A percentile compares a stretch with the other conserved stretches of the same genome.
Evolutionary conservation across 768 basidiomycete species (phyloP).

Genomic region (Termitomyces eurrhizus): DNA sequence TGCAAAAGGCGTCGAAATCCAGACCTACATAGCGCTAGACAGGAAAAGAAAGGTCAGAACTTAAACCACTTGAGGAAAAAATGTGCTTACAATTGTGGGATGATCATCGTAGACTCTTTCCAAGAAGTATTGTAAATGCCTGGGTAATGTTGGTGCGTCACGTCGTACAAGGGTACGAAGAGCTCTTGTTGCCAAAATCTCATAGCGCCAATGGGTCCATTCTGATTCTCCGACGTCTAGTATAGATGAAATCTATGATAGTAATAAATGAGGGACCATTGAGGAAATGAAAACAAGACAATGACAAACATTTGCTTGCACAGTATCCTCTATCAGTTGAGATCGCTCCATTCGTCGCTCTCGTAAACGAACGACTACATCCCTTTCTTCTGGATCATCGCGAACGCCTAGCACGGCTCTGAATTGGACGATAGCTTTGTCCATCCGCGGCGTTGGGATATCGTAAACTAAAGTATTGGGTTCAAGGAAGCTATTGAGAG

Average conservation of each 20-base stretch:
- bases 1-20: background rate
- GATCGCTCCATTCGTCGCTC: slow-evolving; percentile 45
- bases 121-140: slow-evolving; percentile 55
- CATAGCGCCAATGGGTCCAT: slow-evolving; percentile 77
- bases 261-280: background rate
- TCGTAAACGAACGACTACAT: slow-evolving; percentile 36
- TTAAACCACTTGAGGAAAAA: background rate
- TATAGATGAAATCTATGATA: slow-evolving; percentile 35
- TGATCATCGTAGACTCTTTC: slow-evolving; percentile 59
- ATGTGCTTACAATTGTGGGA: slow-evolving; percentile 56
- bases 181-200: slow-evolving; percentile 63
- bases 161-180: slow-evolving; percentile 66
- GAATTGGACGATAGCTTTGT: slow-evolving; percentile 32
- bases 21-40: slow-evolving; percentile 54
- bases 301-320: slow-evolving; percentile 39
- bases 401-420: slow-evolving; percentile 30
- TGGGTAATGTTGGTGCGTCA: slow-evolving; percentile 47
- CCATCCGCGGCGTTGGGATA: slow-evolving; percentile 41
- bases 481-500: slow-evolving; percentile 57
- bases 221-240: slow-evolving; percentile 56
- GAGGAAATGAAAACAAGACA: background rate
- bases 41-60: background rate
- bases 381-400: slow-evolving; percentile 27
- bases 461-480: slow-evolving; percentile 55
- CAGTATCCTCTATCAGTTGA: slow-evolving; percentile 35